Percentiles rank a stretch among this genome's conserved stretches.
Evolutionary conservation across 2,329 filamentous ascomycete genomes (phyloP).

Genomic region (Coniochaeta ligniaria): DNA sequence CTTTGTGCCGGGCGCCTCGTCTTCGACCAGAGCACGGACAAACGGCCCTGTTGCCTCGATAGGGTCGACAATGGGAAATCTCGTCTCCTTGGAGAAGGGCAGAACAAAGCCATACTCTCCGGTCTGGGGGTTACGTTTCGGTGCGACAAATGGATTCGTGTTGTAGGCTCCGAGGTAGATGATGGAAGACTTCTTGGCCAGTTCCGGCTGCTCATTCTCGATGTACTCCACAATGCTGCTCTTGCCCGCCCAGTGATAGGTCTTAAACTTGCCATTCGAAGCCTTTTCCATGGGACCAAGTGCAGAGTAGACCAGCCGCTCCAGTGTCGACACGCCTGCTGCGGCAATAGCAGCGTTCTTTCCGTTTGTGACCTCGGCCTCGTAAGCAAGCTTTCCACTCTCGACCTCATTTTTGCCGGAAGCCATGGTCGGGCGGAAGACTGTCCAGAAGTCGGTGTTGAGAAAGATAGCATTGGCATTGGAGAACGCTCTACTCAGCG

Average conservation of each 20-base stretch:
- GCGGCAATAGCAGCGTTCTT: constrained; percentile 21
- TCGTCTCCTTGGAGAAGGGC: constrained; percentile 14
- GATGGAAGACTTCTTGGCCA: constrained; percentile 21
- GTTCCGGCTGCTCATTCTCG: constrained; percentile 12
- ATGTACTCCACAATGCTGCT: constrained; percentile 20
- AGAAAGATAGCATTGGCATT: constrained; percentile 17
- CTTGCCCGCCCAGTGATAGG: constrained; percentile 23
- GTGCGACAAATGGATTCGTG: constrained; percentile 21
- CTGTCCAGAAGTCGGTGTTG: constrained; percentile 17
- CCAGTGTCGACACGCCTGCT: constrained; percentile 18
- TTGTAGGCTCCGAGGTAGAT: constrained; percentile 24
- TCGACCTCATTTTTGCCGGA: not conserved
- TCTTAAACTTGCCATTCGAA: constrained; percentile 15
- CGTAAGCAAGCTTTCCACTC: constrained; percentile 8
- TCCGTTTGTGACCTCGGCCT: constrained; percentile 13
- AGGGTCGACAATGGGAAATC: constrained; percentile 32
- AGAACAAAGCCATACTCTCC: constrained; percentile 24
- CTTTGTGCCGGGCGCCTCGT: constrained; percentile 28
- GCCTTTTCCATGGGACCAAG: constrained; percentile 11
- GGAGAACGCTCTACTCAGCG: constrained; percentile 13
- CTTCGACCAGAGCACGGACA: constrained; percentile 32
- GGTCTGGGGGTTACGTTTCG: constrained; percentile 16
- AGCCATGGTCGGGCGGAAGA: not conserved
- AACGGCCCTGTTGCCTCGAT: constrained; percentile 32
- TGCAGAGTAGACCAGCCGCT: constrained; percentile 16